Evolutionary conservation across 2,329 filamentous ascomycete species (phyloP), one percentile per base, ranked within the genome.

Genomic region (Aspergillus pseudoterreus): DNA sequence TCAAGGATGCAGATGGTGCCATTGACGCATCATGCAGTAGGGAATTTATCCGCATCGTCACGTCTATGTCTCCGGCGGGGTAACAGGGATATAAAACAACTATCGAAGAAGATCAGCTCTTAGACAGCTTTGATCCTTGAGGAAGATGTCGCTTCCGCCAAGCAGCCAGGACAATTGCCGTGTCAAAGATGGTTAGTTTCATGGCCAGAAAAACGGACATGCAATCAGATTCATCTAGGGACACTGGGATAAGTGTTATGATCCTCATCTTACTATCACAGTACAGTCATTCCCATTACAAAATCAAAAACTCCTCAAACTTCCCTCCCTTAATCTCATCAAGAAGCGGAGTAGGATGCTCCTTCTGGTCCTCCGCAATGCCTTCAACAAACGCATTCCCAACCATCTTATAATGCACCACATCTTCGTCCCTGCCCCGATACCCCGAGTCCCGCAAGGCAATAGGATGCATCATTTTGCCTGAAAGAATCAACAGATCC

Each of bases 351-450:
- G 47, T 43, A 30, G 47, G 47, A 19, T 43, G 36, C 14, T 49
- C 47, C 24, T 43, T 49, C 47, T 49, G 47, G n/a, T 43, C 47
- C 38, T 43, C 39, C 19, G 39, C 39, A 19, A 42, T 47, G 24
- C 49, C 49, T 17, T 43, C 49, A n/a, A 51, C 33, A 45, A 46
- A 51, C 15, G 36, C 43, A 30, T 45, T 51, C 19, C 49, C 49
- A 17, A 51, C 27, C 43, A 51, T 51, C 17, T 35, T 22, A 41
- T 46, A 43, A 30, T 42, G 36, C 17, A 41, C 49, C 43, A 14
- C n/a, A 9, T 38, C 19, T 14, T 35, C 15, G 33, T 43, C n/a
- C 2, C 6, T 30, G n/a, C 27, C 14, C 12, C 12, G 48, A 43
- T 45, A n/a, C 11, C 36, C 43, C 39, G 19, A 22, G 2, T 42